A percentile compares a stretch with the other conserved stretches of the same genome.
Evolutionary conservation across 2,329 filamentous ascomycete species (phyloP).

Genomic region (Ophiostoma sp.): DNA sequence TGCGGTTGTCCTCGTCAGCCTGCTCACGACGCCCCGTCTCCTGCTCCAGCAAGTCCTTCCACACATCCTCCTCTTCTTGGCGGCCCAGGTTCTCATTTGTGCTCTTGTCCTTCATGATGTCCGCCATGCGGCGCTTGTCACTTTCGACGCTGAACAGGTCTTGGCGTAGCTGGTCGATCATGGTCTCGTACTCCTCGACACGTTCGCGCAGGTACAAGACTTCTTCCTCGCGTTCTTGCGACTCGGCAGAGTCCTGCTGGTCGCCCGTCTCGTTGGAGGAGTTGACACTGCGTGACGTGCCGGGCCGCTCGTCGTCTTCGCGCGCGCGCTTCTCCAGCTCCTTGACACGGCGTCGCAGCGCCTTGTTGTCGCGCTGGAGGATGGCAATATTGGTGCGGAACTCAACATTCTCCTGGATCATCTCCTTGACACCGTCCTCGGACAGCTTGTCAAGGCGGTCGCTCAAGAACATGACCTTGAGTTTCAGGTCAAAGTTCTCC

Average conservation of each 20-base stretch:
- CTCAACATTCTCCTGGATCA: constrained; percentile 96
- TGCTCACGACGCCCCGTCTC: constrained; percentile 86
- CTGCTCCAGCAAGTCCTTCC: constrained; percentile 89
- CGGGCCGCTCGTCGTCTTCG: constrained; percentile 57
- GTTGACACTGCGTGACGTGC: constrained; percentile 51
- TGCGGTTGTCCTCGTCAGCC: constrained; percentile 80
- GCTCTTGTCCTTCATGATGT: constrained; percentile 62
- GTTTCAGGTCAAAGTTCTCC: constrained; percentile 95
- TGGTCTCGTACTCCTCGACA: constrained; percentile 74
- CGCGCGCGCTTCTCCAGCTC: constrained; percentile 78
- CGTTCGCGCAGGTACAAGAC: constrained; percentile 77
- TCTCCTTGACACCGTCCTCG: constrained; percentile 93
- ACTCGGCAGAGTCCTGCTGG: constrained; percentile 52
- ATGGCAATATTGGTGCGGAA: constrained; percentile 85
- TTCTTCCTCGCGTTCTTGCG: constrained; percentile 74
- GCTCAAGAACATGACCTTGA: constrained; percentile 95
- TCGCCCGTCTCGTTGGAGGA: constrained; percentile 52
- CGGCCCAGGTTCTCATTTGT: constrained; percentile 47
- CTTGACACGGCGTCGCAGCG: constrained; percentile 71
- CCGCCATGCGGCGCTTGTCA: constrained; percentile 80
- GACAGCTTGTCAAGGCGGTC: constrained; percentile 88
- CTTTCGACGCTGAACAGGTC: constrained; percentile 74
- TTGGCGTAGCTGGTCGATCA: constrained; percentile 74
- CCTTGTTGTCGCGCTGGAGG: constrained; percentile 84
- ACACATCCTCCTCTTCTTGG: constrained; percentile 71